Base-by-base conservation (phyloP, 768 basidiomycete species). In the Leccinum boreale region DNA sequence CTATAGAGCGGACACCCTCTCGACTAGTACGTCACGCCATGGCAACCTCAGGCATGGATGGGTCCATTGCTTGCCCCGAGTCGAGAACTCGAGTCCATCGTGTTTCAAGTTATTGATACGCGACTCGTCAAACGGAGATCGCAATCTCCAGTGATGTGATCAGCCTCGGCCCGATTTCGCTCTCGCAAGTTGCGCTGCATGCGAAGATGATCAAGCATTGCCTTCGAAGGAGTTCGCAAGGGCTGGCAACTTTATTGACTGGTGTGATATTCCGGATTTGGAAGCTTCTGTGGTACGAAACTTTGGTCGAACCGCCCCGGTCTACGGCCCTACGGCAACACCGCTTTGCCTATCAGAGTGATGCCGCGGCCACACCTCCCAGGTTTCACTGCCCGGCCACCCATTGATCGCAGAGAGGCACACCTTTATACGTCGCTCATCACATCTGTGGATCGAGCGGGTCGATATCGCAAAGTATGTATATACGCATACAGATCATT, bases 401-500 rank as follows among this genome's bases (percentile, higher is more conserved):
- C 50, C 56, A 56, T 55, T 50, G 59, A 65, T 53, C 58, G 33
- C 52, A 55, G 42, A 52, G 15, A 29, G 56, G 49, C 52, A 58
- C 44, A 46, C 6, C 28, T 21, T 52, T 55, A 50, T 64, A 68
- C 59, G 59, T 61, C 51, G 52, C 54, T 59, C 56, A 15, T 23
- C 57, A 59, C 51, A 59, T 51, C 53, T 48, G 46, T 55, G 48
- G 33, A 44, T 48, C 39, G 31, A 46, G 17, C 48, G 55, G 51
- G 56, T 46, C 55, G 35, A 58, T 52, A 58, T 58, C 28, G 56
- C 42, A 62, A 62, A 61, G 51, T 57, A 61, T 64, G 66, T 33
- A 61, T 63, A 68, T 64, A 68, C 62, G 70, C 61, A 66, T 66
- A 74, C 58, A 71, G 59, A 62, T 66, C 63, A 58, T 68, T 56